A percentile compares a stretch with the other conserved stretches of the same genome.
Evolutionary conservation across 192 early-diverging fungal genomes (phyloP).

Genomic region (Mortierella antarctica): DNA sequence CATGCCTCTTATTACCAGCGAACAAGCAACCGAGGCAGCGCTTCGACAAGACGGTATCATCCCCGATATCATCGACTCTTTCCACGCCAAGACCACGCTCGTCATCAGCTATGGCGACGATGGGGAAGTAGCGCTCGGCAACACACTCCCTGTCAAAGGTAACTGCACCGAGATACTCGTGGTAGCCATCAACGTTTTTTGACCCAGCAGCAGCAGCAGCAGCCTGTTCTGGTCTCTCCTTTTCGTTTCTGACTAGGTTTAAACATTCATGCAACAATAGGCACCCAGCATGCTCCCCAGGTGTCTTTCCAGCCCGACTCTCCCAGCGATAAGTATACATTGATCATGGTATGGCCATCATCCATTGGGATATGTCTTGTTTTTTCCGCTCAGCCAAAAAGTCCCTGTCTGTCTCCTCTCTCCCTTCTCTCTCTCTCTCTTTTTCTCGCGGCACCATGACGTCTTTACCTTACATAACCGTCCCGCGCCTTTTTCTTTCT

Average conservation of each 20-base stretch:
- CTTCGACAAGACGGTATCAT: conserved; percentile 55
- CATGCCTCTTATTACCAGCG: conserved; percentile 61
- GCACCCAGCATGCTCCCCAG: conserved; percentile 32
- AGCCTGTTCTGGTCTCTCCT: no score
- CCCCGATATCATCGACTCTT: conserved; percentile 54
- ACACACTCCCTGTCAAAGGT: conserved; percentile 38
- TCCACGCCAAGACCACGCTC: conserved; percentile 28
- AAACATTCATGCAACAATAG: conserved; percentile 1
- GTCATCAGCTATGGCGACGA: conserved; percentile 24
- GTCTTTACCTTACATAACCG: no score
- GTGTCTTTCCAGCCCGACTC: conserved; percentile 31
- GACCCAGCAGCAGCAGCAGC: no score
- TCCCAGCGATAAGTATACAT: conserved; percentile 39
- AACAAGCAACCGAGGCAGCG: conserved; percentile 46
- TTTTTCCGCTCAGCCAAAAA: background rate
- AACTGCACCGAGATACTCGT: background rate
- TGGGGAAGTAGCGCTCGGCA: conserved; percentile 39
- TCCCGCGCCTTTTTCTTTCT: background rate
- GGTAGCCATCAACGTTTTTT: background rate
- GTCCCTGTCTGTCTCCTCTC: background rate
- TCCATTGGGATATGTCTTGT: background rate
- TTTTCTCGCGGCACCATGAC: no score
- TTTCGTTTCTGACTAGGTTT: no score
- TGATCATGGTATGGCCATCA: conserved; percentile 33
- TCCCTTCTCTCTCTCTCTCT: no score